These are phyloP conservation scores for Arctostaphylos glauca DNA, from an alignment of 148 eudicot genomes.

Conservation along the genomic window DNA sequence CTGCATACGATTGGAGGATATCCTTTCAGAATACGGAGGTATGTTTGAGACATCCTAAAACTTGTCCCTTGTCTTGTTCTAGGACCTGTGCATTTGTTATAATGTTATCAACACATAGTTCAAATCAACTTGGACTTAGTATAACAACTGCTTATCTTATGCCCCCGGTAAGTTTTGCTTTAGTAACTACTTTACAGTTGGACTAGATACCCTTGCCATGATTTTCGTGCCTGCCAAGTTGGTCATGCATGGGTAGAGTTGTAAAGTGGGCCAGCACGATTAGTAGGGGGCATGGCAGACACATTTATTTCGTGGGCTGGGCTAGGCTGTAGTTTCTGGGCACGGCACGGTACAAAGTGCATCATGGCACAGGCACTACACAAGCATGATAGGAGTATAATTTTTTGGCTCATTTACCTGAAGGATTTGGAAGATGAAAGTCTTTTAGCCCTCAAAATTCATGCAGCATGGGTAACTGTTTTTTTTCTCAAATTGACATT, in stretches of 20 bases:
- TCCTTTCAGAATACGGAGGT: slow-evolving; percentile 97
- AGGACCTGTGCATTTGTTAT: neutral
- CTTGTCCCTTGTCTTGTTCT: neutral
- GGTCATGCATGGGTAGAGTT: neutral
- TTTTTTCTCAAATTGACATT: neutral
- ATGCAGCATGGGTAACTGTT: neutral
- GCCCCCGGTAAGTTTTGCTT: neutral
- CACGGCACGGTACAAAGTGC: too few species aligned
- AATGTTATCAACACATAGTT: neutral
- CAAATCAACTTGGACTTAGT: slow-evolving; percentile 3
- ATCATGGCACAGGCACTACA: too few species aligned
- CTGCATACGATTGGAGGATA: slow-evolving; percentile 96
- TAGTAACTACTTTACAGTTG: neutral
- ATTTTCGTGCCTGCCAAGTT: neutral
- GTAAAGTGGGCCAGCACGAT: too few species aligned
- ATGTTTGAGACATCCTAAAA: neutral
- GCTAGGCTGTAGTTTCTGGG: too few species aligned
- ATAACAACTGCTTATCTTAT: neutral
- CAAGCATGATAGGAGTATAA: too few species aligned
- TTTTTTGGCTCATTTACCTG: too few species aligned
- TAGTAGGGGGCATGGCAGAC: too few species aligned
- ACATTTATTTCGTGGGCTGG: too few species aligned
- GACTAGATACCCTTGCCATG: neutral
- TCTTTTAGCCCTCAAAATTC: too few species aligned
- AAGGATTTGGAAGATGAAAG: too few species aligned